Conservation (phyloP, 257 asterid genomes). For the Paraleonurus japonicus region DNA sequence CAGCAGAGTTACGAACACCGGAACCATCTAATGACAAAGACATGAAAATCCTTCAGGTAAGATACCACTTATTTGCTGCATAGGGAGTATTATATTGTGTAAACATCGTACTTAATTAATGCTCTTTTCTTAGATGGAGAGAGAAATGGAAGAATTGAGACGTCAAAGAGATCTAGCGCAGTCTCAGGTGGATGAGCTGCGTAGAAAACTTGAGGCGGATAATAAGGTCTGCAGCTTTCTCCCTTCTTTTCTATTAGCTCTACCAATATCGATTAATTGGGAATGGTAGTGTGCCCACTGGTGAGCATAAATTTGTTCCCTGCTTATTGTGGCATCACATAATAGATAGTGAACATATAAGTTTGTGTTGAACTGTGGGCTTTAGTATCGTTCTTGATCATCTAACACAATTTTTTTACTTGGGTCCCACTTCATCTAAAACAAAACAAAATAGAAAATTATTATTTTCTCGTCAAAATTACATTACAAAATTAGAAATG, state of each 20-base stretch:
- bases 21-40: slow-evolving; percentile 75
- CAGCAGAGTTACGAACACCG: slow-evolving; percentile 86
- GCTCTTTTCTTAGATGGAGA: slow-evolving; percentile 65
- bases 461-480: no score
- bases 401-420: no score
- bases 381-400: no score
- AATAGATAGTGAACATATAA: no score
- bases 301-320: no score
- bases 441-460: no score
- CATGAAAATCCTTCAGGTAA: slow-evolving; percentile 71
- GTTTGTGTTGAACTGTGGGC: no score
- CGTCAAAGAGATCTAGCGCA: slow-evolving; percentile 93
- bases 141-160: slow-evolving; percentile 86
- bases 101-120: slow-evolving; percentile 21
- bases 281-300: no score
- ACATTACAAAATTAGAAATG: no score
- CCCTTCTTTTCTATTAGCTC: not conserved
- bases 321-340: no score
- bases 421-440: no score
- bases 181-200: slow-evolving; percentile 77
- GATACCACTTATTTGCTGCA: slow-evolving; percentile 18
- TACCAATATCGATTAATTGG: slow-evolving; percentile 1
- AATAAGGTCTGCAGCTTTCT: slow-evolving; percentile 43
- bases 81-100: not conserved
- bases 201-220: slow-evolving; percentile 70